Percentiles rank a stretch among this genome's conserved stretches.
Conservation (phyloP, 805 yeast species). For the Monosporozyma siamensis region DNA sequence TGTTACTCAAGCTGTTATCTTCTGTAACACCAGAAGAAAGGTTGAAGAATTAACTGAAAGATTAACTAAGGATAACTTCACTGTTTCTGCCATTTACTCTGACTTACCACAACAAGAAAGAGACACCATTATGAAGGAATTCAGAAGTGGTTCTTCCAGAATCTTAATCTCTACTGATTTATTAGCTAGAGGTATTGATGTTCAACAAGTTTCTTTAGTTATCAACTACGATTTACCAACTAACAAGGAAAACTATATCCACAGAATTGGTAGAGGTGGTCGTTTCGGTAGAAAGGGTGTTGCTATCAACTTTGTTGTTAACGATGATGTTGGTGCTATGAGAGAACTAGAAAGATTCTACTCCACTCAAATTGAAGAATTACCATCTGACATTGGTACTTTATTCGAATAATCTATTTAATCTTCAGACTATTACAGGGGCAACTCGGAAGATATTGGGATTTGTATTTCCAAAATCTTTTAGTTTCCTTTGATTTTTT, state of each 20-base stretch:
- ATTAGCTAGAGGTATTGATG: constrained; percentile 98
- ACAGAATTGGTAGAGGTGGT: constrained; percentile 97
- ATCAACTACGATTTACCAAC: constrained; percentile 91
- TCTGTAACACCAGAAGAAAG: constrained; percentile 93
- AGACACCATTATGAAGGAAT: constrained; percentile 90
- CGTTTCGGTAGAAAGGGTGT: constrained; percentile 98
- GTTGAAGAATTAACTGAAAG: constrained; percentile 84
- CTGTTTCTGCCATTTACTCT: constrained; percentile 94
- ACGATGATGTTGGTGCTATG: constrained; percentile 63
- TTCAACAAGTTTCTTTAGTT: constrained; percentile 93
- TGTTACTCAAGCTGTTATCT: constrained; percentile 94
- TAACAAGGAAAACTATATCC: constrained; percentile 91
- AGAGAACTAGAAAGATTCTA: constrained; percentile 68
- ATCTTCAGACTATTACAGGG: neutral
- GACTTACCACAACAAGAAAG: constrained; percentile 94
- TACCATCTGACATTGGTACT: constrained; percentile 68
- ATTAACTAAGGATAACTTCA: constrained; percentile 72
- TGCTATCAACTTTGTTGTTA: constrained; percentile 88
- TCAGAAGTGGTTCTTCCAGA: constrained; percentile 87
- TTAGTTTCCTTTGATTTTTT: neutral
- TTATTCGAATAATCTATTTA: constrained; percentile 18
- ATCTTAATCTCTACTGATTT: constrained; percentile 93
- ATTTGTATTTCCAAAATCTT: too few species aligned
- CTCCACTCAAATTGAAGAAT: constrained; percentile 63
- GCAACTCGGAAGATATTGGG: too few species aligned